These are phyloP conservation scores for Vitis riparia DNA, from an alignment of 164 flowering plant species.

Conservation along the genomic window DNA sequence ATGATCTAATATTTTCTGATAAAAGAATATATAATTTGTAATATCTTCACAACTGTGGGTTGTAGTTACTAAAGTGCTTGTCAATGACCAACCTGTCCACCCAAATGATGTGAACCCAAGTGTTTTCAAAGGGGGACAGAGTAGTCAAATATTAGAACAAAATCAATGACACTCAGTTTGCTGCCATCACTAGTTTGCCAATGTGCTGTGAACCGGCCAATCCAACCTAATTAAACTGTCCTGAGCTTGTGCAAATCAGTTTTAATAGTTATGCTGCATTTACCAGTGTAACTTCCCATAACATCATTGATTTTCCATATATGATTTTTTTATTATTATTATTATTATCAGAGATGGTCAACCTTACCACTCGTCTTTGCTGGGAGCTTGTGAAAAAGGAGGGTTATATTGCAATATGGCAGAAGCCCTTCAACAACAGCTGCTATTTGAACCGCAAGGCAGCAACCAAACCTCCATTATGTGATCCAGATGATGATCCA, in stretches of 20 bases:
- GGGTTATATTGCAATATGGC: conserved; percentile 85
- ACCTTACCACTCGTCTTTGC: conserved; percentile 74
- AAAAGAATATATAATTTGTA: too few species aligned
- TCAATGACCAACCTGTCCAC: too few species aligned
- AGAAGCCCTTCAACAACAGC: conserved; percentile 66
- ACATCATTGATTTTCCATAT: too few species aligned
- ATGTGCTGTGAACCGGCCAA: not conserved
- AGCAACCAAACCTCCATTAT: conserved; percentile 61
- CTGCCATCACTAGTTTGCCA: too few species aligned
- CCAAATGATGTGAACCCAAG: too few species aligned
- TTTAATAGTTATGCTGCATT: not conserved
- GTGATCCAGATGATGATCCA: conserved; percentile 73
- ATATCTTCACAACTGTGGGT: too few species aligned
- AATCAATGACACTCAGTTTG: too few species aligned
- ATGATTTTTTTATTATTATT: not conserved
- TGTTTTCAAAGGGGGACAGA: too few species aligned
- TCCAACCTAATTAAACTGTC: not conserved
- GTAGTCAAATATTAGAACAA: too few species aligned
- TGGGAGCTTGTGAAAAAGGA: conserved; percentile 86
- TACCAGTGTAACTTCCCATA: not conserved
- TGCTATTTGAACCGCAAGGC: conserved; percentile 70
- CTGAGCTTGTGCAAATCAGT: not conserved
- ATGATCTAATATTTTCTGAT: not conserved
- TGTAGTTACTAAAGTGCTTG: too few species aligned
- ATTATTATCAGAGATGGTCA: conserved; percentile 62